Conservation (phyloP, 2,329 filamentous ascomycete genomes). For the Botrytis byssoidea region DNA sequence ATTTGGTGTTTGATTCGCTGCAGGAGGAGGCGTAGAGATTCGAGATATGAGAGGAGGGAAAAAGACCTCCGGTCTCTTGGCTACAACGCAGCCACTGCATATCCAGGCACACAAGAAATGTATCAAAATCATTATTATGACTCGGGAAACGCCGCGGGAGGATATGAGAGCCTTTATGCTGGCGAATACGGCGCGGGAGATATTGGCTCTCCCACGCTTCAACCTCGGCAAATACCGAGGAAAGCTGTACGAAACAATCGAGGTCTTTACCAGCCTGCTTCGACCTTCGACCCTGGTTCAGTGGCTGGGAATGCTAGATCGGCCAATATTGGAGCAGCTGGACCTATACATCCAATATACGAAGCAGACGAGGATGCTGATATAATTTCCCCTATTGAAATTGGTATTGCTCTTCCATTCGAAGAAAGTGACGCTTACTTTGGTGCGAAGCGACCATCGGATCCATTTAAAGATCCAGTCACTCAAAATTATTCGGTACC, state of each 20-base stretch:
- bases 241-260: slow-evolving; percentile 40
- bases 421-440: slow-evolving; percentile 15
- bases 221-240: slow-evolving; percentile 37
- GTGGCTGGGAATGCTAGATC: slow-evolving; percentile 43
- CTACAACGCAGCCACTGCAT: slow-evolving; percentile 35
- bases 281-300: slow-evolving; percentile 43
- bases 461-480: slow-evolving; percentile 37
- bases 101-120: slow-evolving; percentile 29
- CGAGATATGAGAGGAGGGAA: slow-evolving; percentile 47
- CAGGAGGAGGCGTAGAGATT: slow-evolving; percentile 44
- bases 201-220: slow-evolving; percentile 21
- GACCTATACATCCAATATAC: slow-evolving; percentile 61
- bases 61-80: slow-evolving; percentile 54
- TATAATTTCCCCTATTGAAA: slow-evolving; percentile 22
- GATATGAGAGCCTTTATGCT: slow-evolving; percentile 34
- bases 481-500: slow-evolving; percentile 15
- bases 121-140: slow-evolving; percentile 27
- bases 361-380: slow-evolving; percentile 55
- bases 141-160: slow-evolving; percentile 33
- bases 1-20: slow-evolving; percentile 47
- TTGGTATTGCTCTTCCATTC: slow-evolving; percentile 29
- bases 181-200: slow-evolving; percentile 29
- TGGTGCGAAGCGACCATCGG: slow-evolving; percentile 28
- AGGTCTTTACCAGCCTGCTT: slow-evolving; percentile 43
- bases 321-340: slow-evolving; percentile 47